A percentile compares a stretch with the other conserved stretches of the same genome.
phyloP scores from a whole-genome alignment of 2,329 filamentous ascomycete genomes.

The Aspergillus hiratsukae region DNA sequence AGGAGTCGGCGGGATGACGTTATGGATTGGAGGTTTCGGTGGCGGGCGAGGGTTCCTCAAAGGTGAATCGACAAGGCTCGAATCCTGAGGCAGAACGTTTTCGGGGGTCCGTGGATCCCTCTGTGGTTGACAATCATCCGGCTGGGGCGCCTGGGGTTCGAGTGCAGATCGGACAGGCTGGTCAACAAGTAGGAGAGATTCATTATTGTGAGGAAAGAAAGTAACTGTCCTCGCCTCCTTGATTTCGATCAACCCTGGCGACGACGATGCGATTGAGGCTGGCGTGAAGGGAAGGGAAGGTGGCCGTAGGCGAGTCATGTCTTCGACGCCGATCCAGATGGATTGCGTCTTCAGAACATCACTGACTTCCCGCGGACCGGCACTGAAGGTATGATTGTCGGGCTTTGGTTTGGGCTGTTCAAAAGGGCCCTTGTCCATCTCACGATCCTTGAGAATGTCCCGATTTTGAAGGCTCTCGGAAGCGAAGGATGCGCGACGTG shows the following conservation, averaged over 20 bases:
- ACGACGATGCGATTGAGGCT: constrained; percentile 45
- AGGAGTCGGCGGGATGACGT: constrained; percentile 54
- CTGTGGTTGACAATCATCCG: constrained; percentile 8
- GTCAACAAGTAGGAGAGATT: constrained; percentile 61
- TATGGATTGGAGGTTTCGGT: constrained; percentile 53
- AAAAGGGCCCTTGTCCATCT: constrained; percentile 17
- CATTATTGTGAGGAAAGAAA: constrained; percentile 60
- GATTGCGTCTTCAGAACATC: constrained; percentile 33
- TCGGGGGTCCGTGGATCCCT: constrained; percentile 26
- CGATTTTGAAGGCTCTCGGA: constrained; percentile 37
- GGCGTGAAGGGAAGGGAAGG: constrained; percentile 47
- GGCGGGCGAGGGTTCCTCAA: constrained; percentile 56
- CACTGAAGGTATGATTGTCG: constrained; percentile 17
- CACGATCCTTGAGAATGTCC: constrained; percentile 25
- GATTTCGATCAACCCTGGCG: constrained; percentile 52
- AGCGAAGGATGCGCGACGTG: constrained; percentile 42
- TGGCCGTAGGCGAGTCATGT: constrained; percentile 41
- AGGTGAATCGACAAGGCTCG: constrained; percentile 48
- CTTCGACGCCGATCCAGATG: constrained; percentile 34
- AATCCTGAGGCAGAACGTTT: constrained; percentile 9
- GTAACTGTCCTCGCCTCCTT: constrained; percentile 58
- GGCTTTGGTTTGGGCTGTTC: constrained; percentile 18
- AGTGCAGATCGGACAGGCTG: constrained; percentile 36
- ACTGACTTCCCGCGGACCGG: constrained; percentile 11
- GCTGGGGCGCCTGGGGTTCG: constrained; percentile 24